These are phyloP conservation scores for Fagopyrum tataricum DNA, from an alignment of 148 eudicot species.

Conservation along the genomic window DNA sequence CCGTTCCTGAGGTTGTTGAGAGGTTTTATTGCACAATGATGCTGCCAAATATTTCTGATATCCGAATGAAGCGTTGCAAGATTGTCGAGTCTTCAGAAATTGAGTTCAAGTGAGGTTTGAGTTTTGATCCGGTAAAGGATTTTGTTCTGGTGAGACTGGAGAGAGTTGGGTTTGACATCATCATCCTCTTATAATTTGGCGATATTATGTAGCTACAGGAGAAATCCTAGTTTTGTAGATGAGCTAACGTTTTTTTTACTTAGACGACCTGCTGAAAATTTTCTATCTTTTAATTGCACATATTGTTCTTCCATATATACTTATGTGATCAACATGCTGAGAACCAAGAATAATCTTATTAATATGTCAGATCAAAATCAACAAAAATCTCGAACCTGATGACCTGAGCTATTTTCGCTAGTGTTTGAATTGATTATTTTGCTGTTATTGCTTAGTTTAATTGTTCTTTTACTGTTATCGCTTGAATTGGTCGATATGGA, in stretches of 20 bases:
- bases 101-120: background rate
- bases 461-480: too few species aligned
- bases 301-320: background rate
- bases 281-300: background rate
- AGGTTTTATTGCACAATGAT: background rate
- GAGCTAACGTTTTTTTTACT: slow-evolving; percentile 1
- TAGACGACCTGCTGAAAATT: slow-evolving; percentile 1
- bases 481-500: too few species aligned
- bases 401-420: too few species aligned
- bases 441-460: too few species aligned
- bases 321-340: background rate
- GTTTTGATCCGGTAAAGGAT: slow-evolving; percentile 9
- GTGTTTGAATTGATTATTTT: too few species aligned
- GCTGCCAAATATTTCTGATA: background rate
- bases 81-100: background rate
- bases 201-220: slow-evolving; percentile 9
- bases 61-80: background rate
- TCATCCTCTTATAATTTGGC: background rate
- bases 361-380: background rate
- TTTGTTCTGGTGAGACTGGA: slow-evolving; percentile 5
- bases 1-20: background rate
- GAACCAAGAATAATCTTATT: background rate
- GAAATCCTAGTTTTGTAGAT: slow-evolving; percentile 14
- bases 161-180: slow-evolving; percentile 9
- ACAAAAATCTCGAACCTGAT: too few species aligned